Evolutionary conservation across 495 filamentous ascomycete species (phyloP).

Genomic region (Aspergillus ostianus): DNA sequence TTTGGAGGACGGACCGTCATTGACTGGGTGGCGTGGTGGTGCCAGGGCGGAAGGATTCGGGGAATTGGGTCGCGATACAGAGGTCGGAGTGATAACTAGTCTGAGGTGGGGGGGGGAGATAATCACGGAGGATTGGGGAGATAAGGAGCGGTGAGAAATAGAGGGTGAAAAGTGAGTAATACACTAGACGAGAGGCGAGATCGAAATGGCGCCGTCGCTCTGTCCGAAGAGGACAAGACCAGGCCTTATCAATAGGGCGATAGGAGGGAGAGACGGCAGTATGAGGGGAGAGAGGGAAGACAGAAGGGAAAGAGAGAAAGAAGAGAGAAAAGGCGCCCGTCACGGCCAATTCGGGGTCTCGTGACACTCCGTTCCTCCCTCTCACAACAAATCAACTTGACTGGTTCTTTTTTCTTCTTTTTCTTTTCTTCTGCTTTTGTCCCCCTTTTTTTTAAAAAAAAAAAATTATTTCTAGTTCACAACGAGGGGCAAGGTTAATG

Average conservation of each 20-base stretch:
- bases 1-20: conserved; percentile 29
- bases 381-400: neutral
- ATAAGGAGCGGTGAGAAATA: neutral
- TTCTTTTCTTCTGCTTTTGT: neutral
- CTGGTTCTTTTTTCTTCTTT: neutral
- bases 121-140: too few relatives aligned
- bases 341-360: neutral
- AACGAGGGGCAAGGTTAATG: neutral
- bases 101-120: too few relatives aligned
- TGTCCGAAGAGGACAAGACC: neutral
- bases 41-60: conserved; percentile 14
- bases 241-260: neutral
- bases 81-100: neutral
- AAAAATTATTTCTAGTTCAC: neutral
- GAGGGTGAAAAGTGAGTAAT: too few relatives aligned
- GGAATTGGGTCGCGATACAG: neutral
- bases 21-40: conserved; percentile 28
- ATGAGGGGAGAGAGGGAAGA: neutral
- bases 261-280: neutral
- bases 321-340: neutral
- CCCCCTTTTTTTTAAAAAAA: neutral
- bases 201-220: neutral
- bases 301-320: neutral
- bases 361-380: neutral
- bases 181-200: too few relatives aligned